Base-by-base conservation (phyloP, 2,329 filamentous ascomycete species). In the Sarocladium kiliense region DNA sequence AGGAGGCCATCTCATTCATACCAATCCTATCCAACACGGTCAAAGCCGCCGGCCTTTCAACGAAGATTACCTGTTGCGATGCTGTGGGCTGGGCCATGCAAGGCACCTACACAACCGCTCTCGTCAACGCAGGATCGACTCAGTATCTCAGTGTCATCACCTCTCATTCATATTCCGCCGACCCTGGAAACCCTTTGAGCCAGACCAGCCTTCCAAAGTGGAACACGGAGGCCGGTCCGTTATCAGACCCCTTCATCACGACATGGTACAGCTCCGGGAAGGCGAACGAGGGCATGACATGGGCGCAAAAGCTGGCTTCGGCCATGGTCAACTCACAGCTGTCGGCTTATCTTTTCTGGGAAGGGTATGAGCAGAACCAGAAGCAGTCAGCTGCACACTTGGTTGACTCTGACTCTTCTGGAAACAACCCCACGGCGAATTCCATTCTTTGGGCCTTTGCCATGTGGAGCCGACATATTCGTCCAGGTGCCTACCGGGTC, bases 331-430 rank as follows among this genome's bases (percentile, higher is more conserved):
- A 73, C 60, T 71, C 71, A 23, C 76, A 78, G 59, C 67, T 77
- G 4, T 76, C 72, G 7, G 80, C 73, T 0, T 82, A 81, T 60
- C 68, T 83, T 4, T 82, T 79, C 66, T 83, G 79, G 79, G 74
- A 78, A 62, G 77, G 77, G 27, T 65, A 67, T 18, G 64, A 70
- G 59, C 58, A 64, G 44, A 61, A 63, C 45, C 63, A 68, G 54
- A 62, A 61, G 25, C 63, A 66, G 54, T 61, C 63, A 1, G 60
- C 58, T 16, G 60, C 59, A 9, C 63, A 68, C 50, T 61, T 68
- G 1, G 60, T 67, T n/a, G 63, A 63, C 59, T 57, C 63, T 1
- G 36, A 39, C n/a, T 36, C n/a, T 10, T 63, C 66, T 55, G 63
- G 63, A 5, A 57, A 59, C 23, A 50, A 11, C 18, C 18, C 49